Percentiles rank a stretch among this genome's conserved stretches.
Conservation (phyloP, 2,329 filamentous ascomycete genomes). For the Blastomyces percursus region DNA sequence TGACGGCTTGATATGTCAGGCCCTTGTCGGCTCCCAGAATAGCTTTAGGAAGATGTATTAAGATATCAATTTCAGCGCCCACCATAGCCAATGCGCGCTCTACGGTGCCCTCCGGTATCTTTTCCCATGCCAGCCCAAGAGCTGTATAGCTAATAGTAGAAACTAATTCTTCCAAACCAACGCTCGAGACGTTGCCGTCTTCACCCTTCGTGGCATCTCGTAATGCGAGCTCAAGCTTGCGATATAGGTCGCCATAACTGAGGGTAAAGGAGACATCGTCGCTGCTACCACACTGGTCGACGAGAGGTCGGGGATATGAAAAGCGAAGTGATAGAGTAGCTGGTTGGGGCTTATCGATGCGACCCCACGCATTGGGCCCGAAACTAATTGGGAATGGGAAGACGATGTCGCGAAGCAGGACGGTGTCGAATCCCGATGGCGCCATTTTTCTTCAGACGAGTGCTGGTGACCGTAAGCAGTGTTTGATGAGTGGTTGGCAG, state of each 20-base stretch:
- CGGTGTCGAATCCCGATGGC: conserved; percentile 14
- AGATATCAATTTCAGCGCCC: conserved; percentile 29
- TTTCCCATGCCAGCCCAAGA: background rate
- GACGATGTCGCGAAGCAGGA: conserved; percentile 34
- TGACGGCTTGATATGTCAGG: conserved; percentile 28
- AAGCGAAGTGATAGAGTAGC: conserved; percentile 34
- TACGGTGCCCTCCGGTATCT: background rate
- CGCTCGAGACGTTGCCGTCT: background rate
- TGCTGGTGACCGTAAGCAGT: background rate
- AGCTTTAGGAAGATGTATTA: conserved; percentile 35
- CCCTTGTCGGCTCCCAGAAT: conserved; percentile 35
- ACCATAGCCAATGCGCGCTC: background rate
- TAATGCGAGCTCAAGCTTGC: conserved; percentile 29
- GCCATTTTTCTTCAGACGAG: background rate
- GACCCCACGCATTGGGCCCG: conserved; percentile 38
- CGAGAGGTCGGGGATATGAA: conserved; percentile 30
- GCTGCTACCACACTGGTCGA: conserved; percentile 29
- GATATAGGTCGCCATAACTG: conserved; percentile 40
- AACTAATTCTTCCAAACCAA: background rate
- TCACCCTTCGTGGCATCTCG: conserved; percentile 4
- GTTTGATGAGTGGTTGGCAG: background rate
- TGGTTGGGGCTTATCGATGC: conserved; percentile 36
- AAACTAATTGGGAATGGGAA: conserved; percentile 34
- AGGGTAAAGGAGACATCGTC: conserved; percentile 38
- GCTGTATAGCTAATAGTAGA: background rate